Evolutionary conservation across 805 yeast species (phyloP).

Genomic region (Yarrowia keelungensis): DNA sequence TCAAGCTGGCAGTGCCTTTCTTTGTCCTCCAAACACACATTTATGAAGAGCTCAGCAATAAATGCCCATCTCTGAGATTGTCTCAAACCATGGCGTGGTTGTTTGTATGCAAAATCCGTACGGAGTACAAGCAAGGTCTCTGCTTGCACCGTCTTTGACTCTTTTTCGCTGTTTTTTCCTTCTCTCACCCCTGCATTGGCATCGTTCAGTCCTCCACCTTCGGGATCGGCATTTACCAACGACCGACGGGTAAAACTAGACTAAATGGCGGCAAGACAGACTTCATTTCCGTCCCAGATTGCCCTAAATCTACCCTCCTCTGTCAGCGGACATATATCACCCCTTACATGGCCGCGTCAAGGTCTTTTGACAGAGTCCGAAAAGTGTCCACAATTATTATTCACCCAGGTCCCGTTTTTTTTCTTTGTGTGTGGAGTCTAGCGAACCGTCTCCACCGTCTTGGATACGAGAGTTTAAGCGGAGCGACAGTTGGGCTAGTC

Average conservation of each 20-base stretch:
- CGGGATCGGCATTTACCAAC: slow-evolving; percentile 1
- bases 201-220: slow-evolving; percentile 6
- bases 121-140: no score
- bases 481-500: slow-evolving; percentile 18
- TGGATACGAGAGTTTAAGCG: slow-evolving; percentile 17
- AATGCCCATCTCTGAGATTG: neutral
- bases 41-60: neutral
- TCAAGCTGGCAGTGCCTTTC: no score
- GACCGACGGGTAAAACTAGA: neutral
- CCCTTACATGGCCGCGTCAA: no score
- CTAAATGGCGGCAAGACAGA: no score
- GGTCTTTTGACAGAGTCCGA: no score
- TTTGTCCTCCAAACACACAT: no score
- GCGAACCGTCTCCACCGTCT: slow-evolving; percentile 16
- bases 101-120: neutral
- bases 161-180: neutral
- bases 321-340: no score
- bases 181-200: slow-evolving; percentile 16
- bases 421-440: slow-evolving; percentile 2
- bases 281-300: no score
- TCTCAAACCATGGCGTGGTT: neutral
- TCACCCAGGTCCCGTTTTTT: neutral
- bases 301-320: no score
- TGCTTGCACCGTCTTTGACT: neutral
- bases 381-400: neutral